phyloP scores from a whole-genome alignment of 2,329 filamentous ascomycete species.

The Talaromyces sp. region DNA sequence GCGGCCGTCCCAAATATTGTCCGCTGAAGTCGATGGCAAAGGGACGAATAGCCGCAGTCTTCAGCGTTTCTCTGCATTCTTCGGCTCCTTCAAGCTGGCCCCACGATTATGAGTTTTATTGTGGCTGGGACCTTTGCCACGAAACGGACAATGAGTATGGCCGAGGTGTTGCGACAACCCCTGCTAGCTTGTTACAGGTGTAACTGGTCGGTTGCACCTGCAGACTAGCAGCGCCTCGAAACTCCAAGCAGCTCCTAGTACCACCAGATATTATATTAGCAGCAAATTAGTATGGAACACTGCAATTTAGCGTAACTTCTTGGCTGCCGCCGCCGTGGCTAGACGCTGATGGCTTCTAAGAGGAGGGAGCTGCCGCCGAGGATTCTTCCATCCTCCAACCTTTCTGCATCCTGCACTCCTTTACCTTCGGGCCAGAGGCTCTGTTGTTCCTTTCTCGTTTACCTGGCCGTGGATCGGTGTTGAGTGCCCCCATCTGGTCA shows the following conservation, averaged over 20 bases:
- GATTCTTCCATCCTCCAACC: not conserved
- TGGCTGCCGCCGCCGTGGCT: not conserved
- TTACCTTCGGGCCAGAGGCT: constrained; percentile 13
- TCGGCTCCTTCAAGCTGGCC: not conserved
- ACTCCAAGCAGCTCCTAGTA: not conserved
- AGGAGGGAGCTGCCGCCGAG: not conserved
- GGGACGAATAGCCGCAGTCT: not conserved
- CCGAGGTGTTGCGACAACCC: not conserved
- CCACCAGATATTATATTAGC: not conserved
- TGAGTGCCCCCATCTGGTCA: not conserved
- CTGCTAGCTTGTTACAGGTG: constrained; percentile 9
- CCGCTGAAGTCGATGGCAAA: not conserved
- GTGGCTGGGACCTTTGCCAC: not conserved
- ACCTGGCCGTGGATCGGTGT: constrained; percentile 6
- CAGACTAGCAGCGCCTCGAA: constrained; percentile 2
- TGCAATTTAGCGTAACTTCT: constrained; percentile 1
- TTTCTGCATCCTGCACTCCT: constrained; percentile 1
- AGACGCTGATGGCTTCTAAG: not conserved
- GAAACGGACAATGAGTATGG: not conserved
- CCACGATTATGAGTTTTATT: not conserved
- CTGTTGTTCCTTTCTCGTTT: constrained; percentile 2
- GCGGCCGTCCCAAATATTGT: not conserved
- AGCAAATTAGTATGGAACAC: not conserved
- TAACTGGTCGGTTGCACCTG: not conserved
- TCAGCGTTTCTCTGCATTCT: not conserved